phyloP scores from a whole-genome alignment of 2,329 filamentous ascomycete genomes.

The Aplosporella prunicola region DNA sequence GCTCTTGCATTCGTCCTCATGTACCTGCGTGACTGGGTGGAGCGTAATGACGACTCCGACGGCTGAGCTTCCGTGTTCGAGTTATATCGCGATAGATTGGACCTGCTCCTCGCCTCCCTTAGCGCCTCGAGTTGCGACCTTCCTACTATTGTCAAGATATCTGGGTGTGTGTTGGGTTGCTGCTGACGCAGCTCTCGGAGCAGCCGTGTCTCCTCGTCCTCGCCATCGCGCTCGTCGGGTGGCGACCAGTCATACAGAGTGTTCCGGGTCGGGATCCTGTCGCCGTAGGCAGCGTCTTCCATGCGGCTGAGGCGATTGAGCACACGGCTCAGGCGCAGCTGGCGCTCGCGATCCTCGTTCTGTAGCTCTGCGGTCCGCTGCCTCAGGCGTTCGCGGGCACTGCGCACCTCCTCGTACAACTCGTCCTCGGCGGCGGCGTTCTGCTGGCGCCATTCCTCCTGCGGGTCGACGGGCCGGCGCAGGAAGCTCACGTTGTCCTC shows the following conservation, averaged over 20 bases:
- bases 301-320: conserved; percentile 37
- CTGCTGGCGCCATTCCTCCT: conserved; percentile 24
- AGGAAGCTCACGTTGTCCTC: conserved; percentile 45
- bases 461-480: conserved; percentile 32
- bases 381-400: conserved; percentile 13
- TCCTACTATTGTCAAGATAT: conserved; percentile 29
- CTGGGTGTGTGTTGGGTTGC: conserved; percentile 29
- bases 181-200: conserved; percentile 31
- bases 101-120: conserved; percentile 18
- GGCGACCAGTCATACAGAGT: conserved; percentile 54
- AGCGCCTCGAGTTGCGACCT: conserved; percentile 27
- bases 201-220: conserved; percentile 33
- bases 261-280: conserved; percentile 44
- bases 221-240: conserved; percentile 25
- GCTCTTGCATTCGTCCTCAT: conserved; percentile 30
- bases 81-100: conserved; percentile 19
- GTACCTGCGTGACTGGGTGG: conserved; percentile 32
- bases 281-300: conserved; percentile 43
- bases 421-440: conserved; percentile 16
- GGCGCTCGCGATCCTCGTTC: conserved; percentile 31
- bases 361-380: conserved; percentile 15
- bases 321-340: conserved; percentile 35
- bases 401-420: conserved; percentile 10
- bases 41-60: conserved; percentile 27
- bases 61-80: conserved; percentile 18